phyloP scores from a whole-genome alignment of 2,329 filamentous ascomycete genomes.

The Penicillium sp. region DNA sequence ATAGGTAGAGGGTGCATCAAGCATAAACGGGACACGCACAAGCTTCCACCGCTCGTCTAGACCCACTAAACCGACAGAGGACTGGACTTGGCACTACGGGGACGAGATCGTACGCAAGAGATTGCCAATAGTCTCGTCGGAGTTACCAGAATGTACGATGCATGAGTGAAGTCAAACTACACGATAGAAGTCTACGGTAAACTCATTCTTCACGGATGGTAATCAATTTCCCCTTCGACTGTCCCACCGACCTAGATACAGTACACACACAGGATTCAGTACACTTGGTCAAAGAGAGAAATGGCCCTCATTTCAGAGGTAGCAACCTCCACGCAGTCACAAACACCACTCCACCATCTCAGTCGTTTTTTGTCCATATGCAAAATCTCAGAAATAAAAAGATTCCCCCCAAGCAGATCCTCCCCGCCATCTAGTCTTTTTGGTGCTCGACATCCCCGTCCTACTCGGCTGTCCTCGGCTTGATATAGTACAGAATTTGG shows the following conservation, averaged over 20 bases:
- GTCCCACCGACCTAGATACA: conserved; percentile 22
- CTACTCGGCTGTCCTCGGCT: conserved; percentile 13
- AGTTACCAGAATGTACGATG: no score
- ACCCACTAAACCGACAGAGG: neutral
- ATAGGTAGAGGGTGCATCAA: neutral
- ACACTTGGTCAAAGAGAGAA: conserved; percentile 15
- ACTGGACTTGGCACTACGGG: neutral
- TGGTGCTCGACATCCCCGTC: conserved; percentile 14
- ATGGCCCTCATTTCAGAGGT: conserved; percentile 10
- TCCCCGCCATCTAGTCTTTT: conserved; percentile 27
- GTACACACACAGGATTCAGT: conserved; percentile 15
- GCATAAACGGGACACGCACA: neutral
- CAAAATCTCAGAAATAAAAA: conserved; percentile 12
- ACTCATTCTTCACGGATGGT: conserved; percentile 17
- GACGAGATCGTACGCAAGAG: no score
- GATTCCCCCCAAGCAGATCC: conserved; percentile 10
- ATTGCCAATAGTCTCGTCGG: no score
- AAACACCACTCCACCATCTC: neutral
- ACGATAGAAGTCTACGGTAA: neutral
- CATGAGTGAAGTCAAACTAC: neutral
- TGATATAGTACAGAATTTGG: conserved; percentile 21
- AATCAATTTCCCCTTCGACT: conserved; percentile 22
- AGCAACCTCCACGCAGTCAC: conserved; percentile 1
- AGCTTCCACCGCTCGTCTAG: neutral
- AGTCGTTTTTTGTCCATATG: conserved; percentile 18